phyloP scores from a whole-genome alignment of 2,329 filamentous ascomycete species.

The Ophiocordyceps camponoti-saundersi region DNA sequence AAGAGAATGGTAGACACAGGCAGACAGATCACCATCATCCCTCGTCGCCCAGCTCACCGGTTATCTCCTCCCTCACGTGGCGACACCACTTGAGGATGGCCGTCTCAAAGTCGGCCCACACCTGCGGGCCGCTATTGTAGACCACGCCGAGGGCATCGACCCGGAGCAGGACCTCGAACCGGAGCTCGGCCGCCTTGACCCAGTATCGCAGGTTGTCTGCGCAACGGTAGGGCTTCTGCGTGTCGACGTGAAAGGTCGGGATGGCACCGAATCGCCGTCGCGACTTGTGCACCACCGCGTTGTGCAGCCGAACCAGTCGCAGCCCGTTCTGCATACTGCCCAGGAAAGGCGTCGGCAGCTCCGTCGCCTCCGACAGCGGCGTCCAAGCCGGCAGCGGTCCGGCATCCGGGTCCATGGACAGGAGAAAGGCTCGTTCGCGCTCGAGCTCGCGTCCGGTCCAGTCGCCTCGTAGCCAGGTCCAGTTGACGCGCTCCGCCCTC shows the following conservation, averaged over 20 bases:
- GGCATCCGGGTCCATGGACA: constrained; percentile 48
- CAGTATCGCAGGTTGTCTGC: constrained; percentile 92
- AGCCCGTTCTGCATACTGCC: constrained; percentile 60
- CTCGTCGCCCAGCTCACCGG: constrained; percentile 32
- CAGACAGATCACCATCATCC: background rate
- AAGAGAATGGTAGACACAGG: background rate
- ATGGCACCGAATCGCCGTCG: constrained; percentile 79
- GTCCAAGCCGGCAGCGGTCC: constrained; percentile 53
- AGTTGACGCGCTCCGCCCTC: constrained; percentile 49
- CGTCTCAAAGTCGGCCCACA: constrained; percentile 69
- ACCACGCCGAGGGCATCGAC: constrained; percentile 80
- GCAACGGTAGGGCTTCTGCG: constrained; percentile 81
- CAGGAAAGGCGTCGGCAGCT: constrained; percentile 59
- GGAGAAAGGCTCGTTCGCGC: constrained; percentile 67
- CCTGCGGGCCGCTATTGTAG: constrained; percentile 48
- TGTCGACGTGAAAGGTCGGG: constrained; percentile 78
- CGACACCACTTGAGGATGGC: constrained; percentile 73
- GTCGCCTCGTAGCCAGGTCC: constrained; percentile 65
- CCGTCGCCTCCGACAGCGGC: constrained; percentile 20
- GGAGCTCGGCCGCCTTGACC: constrained; percentile 86
- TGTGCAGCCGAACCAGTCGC: constrained; percentile 73
- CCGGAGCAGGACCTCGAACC: constrained; percentile 75
- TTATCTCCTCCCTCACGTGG: constrained; percentile 68
- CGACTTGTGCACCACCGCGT: constrained; percentile 71
- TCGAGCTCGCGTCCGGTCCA: constrained; percentile 63